Evolutionary conservation across 768 basidiomycete species (phyloP).

Genomic region (Hemileccinum rubropunctum): DNA sequence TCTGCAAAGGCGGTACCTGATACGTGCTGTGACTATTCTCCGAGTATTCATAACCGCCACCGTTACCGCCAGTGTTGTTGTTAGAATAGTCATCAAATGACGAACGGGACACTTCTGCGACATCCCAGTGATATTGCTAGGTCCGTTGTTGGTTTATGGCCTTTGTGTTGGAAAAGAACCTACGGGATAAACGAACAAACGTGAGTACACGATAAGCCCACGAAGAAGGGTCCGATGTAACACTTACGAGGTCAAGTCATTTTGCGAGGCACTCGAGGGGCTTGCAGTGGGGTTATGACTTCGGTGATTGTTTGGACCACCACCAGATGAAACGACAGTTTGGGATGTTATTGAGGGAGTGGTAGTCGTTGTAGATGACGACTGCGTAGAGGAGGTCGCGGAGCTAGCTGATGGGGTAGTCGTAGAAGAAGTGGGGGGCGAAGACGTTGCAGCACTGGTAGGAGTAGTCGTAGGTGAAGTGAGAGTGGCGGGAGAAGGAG

Average conservation of each 20-base stretch:
- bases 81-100: constrained; percentile 50
- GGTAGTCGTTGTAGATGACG: no score
- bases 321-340: no score
- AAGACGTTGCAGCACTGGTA: no score
- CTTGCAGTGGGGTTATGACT: not conserved
- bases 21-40: constrained; percentile 63
- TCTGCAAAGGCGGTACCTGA: constrained; percentile 45
- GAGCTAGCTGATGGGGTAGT: no score
- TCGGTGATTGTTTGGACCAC: constrained; percentile 5
- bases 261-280: not conserved
- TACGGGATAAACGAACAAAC: constrained; percentile 17
- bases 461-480: no score
- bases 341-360: no score
- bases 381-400: no score
- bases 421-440: no score
- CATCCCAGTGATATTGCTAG: constrained; percentile 65
- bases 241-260: constrained; percentile 22
- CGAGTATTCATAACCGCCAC: constrained; percentile 26
- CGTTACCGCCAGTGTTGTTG: constrained; percentile 20
- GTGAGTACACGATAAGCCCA: no score
- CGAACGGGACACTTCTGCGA: constrained; percentile 58
- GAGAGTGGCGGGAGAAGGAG: no score
- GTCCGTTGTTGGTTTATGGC: constrained; percentile 73
- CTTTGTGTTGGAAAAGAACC: constrained; percentile 71
- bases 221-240: not conserved